A percentile compares a stretch with the other conserved stretches of the same genome.
These are phyloP conservation scores for Viscum album DNA, from an alignment of 177 flowering plant genomes.

Conservation along the genomic window DNA sequence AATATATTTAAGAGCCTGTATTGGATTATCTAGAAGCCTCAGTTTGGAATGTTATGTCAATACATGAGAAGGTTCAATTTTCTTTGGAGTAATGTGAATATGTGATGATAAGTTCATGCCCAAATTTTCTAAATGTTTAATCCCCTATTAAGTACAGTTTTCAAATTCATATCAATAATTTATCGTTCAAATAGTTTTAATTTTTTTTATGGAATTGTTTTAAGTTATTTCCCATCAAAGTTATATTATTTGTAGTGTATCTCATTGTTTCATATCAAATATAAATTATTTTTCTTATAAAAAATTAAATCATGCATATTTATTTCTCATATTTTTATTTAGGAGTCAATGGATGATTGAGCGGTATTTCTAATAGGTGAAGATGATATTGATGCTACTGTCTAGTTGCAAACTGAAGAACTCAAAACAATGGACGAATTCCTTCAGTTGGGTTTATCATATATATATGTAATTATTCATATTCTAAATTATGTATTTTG, in stretches of 20 bases:
- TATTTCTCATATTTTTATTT: background rate
- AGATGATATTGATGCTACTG: conserved; percentile 94
- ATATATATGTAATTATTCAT: no score
- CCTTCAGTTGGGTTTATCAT: no score
- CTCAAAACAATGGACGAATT: conserved; percentile 29
- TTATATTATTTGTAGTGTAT: background rate
- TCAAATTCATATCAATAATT: no score
- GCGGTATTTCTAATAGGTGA: conserved; percentile 93
- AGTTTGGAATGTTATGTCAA: conserved; percentile 64
- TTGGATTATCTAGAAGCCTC: conserved; percentile 69
- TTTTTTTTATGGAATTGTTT: background rate
- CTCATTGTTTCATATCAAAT: background rate
- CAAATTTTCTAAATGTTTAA: background rate
- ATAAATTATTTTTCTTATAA: background rate
- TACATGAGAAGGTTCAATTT: conserved; percentile 57
- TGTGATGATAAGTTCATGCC: background rate
- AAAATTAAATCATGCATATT: background rate
- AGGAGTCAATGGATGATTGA: conserved; percentile 81
- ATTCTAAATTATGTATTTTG: no score
- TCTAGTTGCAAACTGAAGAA: conserved; percentile 56
- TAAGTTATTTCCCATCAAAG: background rate
- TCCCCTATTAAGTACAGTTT: no score
- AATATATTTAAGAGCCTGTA: conserved; percentile 75
- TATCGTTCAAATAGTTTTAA: background rate
- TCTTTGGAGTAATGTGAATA: background rate